A percentile compares a stretch with the other conserved stretches of the same genome.
Conservation (phyloP, 257 asterid genomes). For the Petrea volubilis region DNA sequence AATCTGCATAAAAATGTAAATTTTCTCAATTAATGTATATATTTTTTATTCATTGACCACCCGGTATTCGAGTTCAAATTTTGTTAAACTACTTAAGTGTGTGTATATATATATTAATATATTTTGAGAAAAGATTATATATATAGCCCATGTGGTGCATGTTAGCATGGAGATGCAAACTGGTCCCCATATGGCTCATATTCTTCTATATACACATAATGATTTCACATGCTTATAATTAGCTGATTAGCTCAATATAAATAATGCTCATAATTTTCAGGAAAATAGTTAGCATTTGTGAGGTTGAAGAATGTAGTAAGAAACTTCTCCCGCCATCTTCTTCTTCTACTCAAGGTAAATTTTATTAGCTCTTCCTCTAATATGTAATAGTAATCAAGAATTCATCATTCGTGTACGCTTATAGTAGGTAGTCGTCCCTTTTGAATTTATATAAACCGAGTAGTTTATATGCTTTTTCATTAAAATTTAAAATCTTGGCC, state of each 20-base stretch:
- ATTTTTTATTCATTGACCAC: too few relatives aligned
- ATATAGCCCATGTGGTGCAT: slow-evolving; percentile 61
- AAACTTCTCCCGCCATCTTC: slow-evolving; percentile 27
- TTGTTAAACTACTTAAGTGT: too few relatives aligned
- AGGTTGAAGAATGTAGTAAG: slow-evolving; percentile 21
- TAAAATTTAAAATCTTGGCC: too few relatives aligned
- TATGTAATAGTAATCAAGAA: too few relatives aligned
- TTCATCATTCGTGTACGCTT: too few relatives aligned
- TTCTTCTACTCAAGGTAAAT: slow-evolving; percentile 35
- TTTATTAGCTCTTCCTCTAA: not conserved
- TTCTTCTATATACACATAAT: slow-evolving; percentile 19
- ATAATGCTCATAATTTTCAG: slow-evolving; percentile 26
- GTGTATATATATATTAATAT: too few relatives aligned
- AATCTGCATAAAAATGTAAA: slow-evolving; percentile 26
- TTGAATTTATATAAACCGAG: too few relatives aligned
- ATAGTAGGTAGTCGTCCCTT: too few relatives aligned
- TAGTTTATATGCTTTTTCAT: too few relatives aligned
- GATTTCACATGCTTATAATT: slow-evolving; percentile 24
- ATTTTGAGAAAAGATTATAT: slow-evolving; percentile 26
- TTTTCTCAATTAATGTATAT: too few relatives aligned
- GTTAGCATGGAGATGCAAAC: slow-evolving; percentile 42
- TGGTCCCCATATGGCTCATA: slow-evolving; percentile 51
- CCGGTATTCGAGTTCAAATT: too few relatives aligned
- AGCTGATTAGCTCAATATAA: not conserved
- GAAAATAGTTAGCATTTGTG: slow-evolving; percentile 34